Percentiles rank a stretch among this genome's conserved stretches.
Evolutionary conservation across 805 yeast genomes (phyloP).

Genomic region (Ascoidea asiatica): DNA sequence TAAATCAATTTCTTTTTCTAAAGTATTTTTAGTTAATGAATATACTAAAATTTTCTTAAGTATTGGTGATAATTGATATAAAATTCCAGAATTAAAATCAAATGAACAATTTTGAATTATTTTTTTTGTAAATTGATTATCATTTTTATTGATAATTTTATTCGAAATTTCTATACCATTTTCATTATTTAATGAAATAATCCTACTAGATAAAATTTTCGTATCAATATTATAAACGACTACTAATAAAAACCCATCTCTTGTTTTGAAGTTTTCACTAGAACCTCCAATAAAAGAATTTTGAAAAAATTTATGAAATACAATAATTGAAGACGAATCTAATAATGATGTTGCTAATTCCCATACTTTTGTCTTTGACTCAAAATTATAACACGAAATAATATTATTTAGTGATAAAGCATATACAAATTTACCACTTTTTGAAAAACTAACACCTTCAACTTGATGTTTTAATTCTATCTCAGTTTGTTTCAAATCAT

Average conservation of each 20-base stretch:
- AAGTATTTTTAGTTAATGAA: background rate
- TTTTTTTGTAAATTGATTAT: background rate
- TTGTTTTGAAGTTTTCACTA: background rate
- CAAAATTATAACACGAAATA: constrained; percentile 1
- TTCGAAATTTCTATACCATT: constrained; percentile 1
- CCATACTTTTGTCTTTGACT: background rate
- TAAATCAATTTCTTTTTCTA: constrained; percentile 1
- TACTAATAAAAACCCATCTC: background rate
- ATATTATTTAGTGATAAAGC: constrained; percentile 1
- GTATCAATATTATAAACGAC: background rate
- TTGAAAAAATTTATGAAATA: background rate
- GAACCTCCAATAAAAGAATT: background rate
- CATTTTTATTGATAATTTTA: background rate
- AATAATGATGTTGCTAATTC: background rate
- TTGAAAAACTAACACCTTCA: constrained; percentile 2
- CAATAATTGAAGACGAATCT: background rate
- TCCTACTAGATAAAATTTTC: background rate
- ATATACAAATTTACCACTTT: constrained; percentile 4
- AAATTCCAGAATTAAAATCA: constrained; percentile 4
- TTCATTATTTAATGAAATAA: background rate
- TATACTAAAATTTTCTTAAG: constrained; percentile 1
- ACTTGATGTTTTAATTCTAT: constrained; percentile 2
- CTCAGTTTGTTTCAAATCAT: constrained; percentile 1
- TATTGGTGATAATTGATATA: constrained; percentile 1
- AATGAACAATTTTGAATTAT: background rate